These are phyloP conservation scores for Leucogyrophana mollusca DNA, from an alignment of 768 basidiomycete genomes.

Conservation along the genomic window DNA sequence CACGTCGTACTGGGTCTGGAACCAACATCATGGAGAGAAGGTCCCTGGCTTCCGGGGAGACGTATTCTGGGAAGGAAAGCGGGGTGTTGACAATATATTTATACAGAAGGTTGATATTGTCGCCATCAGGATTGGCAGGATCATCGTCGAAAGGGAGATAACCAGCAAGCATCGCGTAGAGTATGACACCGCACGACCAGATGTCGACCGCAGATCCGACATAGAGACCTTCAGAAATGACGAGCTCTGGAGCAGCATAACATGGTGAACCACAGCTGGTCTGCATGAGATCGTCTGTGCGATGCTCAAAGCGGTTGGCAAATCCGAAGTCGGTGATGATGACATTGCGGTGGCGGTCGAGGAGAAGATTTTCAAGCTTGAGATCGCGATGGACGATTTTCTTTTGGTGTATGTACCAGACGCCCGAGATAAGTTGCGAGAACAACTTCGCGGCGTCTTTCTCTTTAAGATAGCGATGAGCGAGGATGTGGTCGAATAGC, in stretches of 20 bases:
- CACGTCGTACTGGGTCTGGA: slow-evolving; percentile 81
- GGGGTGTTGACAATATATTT: slow-evolving; percentile 98
- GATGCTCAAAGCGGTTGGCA: slow-evolving; percentile 95
- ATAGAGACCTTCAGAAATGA: slow-evolving; percentile 95
- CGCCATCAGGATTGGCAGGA: slow-evolving; percentile 96
- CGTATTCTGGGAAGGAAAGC: slow-evolving; percentile 95
- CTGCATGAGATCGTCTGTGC: slow-evolving; percentile 94
- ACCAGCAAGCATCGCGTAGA: slow-evolving; percentile 96
- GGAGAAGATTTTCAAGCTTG: slow-evolving; percentile 96
- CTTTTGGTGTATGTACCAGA: slow-evolving; percentile 98
- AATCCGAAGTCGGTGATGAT: slow-evolving; percentile 99
- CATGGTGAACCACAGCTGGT: slow-evolving; percentile 97
- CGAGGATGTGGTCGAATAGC: slow-evolving; percentile 97
- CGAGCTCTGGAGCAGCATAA: slow-evolving; percentile 97
- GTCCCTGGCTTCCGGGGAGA: slow-evolving; percentile 79
- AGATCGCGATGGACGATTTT: slow-evolving; percentile 99
- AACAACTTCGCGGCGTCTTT: slow-evolving; percentile 94
- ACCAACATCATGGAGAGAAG: slow-evolving; percentile 92
- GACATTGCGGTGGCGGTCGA: slow-evolving; percentile 96
- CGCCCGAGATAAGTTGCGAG: slow-evolving; percentile 96
- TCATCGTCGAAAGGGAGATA: slow-evolving; percentile 99
- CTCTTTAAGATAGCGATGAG: slow-evolving; percentile 94
- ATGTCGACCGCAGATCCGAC: slow-evolving; percentile 98
- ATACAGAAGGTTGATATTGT: slow-evolving; percentile 98
- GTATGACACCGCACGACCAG: slow-evolving; percentile 94